Evolutionary conservation across 2,329 filamentous ascomycete species (phyloP).

Genomic region (Hirsutella rhossiliensis): DNA sequence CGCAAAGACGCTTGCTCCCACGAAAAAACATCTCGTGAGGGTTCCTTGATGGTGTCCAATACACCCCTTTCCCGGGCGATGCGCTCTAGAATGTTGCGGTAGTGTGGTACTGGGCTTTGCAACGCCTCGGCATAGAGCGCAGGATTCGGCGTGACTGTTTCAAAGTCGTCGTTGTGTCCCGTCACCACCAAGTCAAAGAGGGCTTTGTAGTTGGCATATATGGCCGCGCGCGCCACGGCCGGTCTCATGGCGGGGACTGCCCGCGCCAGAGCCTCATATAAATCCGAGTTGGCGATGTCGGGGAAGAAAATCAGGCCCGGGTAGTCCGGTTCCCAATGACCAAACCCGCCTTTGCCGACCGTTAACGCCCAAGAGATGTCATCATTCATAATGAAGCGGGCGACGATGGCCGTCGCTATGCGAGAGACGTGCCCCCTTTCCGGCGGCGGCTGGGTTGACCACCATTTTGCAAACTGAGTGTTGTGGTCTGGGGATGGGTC

Average conservation of each 20-base stretch:
- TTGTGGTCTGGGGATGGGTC: slow-evolving; percentile 14
- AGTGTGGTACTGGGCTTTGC: background rate
- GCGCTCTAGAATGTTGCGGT: background rate
- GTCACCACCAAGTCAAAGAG: slow-evolving; percentile 1
- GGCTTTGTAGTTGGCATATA: slow-evolving; percentile 7
- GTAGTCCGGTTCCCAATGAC: slow-evolving; percentile 4
- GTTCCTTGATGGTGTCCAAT: background rate
- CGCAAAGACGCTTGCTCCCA: background rate
- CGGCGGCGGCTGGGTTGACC: slow-evolving; percentile 4
- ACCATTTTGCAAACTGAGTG: slow-evolving; percentile 23
- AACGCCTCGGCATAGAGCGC: background rate
- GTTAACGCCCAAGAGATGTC: slow-evolving; percentile 9
- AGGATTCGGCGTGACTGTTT: background rate
- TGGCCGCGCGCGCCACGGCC: slow-evolving; percentile 5
- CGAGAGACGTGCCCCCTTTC: background rate
- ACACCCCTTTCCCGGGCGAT: background rate
- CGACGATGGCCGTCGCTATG: slow-evolving; percentile 9
- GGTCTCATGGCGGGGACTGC: slow-evolving; percentile 3
- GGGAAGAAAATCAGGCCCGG: slow-evolving; percentile 29
- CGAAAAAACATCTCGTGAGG: background rate
- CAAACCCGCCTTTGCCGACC: background rate
- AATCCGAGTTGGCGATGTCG: slow-evolving; percentile 17
- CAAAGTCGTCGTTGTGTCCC: background rate
- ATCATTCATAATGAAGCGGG: slow-evolving; percentile 19
- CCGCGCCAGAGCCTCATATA: slow-evolving; percentile 17